These are phyloP conservation scores for Globisporangium nunn DNA, from an alignment of 352 stramenopile genomes.

Conservation along the genomic window DNA sequence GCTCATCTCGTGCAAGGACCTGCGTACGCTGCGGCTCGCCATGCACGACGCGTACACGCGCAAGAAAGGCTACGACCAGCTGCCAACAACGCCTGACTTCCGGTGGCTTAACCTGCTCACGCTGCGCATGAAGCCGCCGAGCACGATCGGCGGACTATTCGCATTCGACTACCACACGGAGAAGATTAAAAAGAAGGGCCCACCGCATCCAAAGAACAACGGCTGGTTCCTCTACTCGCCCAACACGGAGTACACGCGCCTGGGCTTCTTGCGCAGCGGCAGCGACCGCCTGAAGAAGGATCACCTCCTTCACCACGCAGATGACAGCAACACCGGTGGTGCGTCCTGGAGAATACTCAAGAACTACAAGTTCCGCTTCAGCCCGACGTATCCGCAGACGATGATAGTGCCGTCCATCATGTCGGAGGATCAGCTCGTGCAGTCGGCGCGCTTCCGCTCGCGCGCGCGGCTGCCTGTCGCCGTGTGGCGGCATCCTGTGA, in stretches of 20 bases:
- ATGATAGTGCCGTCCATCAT: conserved; percentile 93
- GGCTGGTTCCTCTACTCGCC: conserved; percentile 82
- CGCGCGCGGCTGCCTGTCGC: conserved; percentile 90
- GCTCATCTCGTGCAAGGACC: conserved; percentile 72
- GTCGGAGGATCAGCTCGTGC: conserved; percentile 88
- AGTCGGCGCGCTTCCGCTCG: conserved; percentile 88
- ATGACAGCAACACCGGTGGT: conserved; percentile 26
- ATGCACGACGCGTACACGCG: conserved; percentile 84
- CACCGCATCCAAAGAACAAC: conserved; percentile 49
- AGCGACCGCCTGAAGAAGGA: conserved; percentile 7
- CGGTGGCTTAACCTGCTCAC: conserved; percentile 76
- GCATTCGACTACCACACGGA: conserved; percentile 79
- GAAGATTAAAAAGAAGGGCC: conserved; percentile 37
- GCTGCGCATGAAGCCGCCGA: conserved; percentile 72
- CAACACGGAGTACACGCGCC: conserved; percentile 73
- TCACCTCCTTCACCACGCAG: conserved; percentile 8
- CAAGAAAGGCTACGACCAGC: conserved; percentile 77
- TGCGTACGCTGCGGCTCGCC: conserved; percentile 68
- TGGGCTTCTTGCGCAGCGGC: conserved; percentile 57
- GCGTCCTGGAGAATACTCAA: conserved; percentile 74
- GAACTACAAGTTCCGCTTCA: conserved; percentile 90
- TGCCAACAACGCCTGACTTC: conserved; percentile 67
- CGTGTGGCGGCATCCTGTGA: conserved; percentile 88
- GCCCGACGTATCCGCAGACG: conserved; percentile 91
- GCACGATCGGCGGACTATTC: conserved; percentile 65